A percentile compares a stretch with the other conserved stretches of the same genome.
Evolutionary conservation across 2,329 filamentous ascomycete genomes (phyloP).

Genomic region (Diplocarpon mali): DNA sequence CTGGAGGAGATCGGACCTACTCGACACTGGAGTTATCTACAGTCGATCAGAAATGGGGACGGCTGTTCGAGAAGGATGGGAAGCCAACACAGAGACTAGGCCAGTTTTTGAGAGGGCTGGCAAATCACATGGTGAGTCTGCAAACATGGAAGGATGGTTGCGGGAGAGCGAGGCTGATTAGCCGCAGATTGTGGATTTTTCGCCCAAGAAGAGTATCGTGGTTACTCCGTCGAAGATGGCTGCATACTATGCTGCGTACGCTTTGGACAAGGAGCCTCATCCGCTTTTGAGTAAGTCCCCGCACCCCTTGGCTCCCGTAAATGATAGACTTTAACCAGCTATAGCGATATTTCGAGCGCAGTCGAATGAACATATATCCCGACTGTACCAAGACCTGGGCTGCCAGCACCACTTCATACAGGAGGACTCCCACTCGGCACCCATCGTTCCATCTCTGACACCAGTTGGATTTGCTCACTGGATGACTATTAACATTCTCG

Average conservation of each 20-base stretch:
- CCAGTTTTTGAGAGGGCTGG: constrained; percentile 63
- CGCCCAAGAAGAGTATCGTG: constrained; percentile 57
- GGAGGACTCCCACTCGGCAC: constrained; percentile 37
- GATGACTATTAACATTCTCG: constrained; percentile 61
- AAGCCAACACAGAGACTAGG: constrained; percentile 56
- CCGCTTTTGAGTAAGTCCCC: constrained; percentile 56
- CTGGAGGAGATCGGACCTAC: constrained; percentile 15
- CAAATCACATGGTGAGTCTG: constrained; percentile 56
- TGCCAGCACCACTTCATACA: constrained; percentile 57
- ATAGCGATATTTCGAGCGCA: constrained; percentile 21
- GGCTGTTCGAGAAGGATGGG: constrained; percentile 57
- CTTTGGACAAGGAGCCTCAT: constrained; percentile 52
- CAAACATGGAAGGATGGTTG: too few relatives aligned
- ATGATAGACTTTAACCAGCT: constrained; percentile 5
- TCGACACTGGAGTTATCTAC: constrained; percentile 39
- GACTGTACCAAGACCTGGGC: constrained; percentile 43
- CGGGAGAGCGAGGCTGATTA: constrained; percentile 7
- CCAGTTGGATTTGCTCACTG: constrained; percentile 59
- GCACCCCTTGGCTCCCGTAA: neutral
- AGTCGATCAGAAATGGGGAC: constrained; percentile 66
- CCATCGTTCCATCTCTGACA: constrained; percentile 54
- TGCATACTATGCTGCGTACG: constrained; percentile 59
- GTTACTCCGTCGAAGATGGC: constrained; percentile 67
- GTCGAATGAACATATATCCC: constrained; percentile 39
- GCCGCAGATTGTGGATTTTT: constrained; percentile 53